phyloP scores from a whole-genome alignment of 2,329 filamentous ascomycete genomes.

The Leptographium galeiforme region DNA sequence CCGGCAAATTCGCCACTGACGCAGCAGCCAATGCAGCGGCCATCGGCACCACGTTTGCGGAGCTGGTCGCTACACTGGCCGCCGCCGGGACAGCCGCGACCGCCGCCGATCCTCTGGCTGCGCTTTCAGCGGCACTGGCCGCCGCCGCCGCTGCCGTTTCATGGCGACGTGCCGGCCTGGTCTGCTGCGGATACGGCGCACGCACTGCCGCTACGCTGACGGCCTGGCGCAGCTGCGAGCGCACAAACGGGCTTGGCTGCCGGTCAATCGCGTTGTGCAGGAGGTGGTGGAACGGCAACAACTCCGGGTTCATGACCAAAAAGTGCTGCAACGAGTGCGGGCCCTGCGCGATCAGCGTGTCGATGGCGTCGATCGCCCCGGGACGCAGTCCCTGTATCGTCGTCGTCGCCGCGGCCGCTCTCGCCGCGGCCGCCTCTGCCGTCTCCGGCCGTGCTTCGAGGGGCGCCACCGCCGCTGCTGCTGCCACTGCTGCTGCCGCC shows the following conservation, averaged over 20 bases:
- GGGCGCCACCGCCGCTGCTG: not conserved
- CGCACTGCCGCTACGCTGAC: conserved; percentile 32
- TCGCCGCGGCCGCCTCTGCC: not conserved
- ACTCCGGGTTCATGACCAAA: conserved; percentile 15
- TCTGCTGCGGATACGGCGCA: conserved; percentile 30
- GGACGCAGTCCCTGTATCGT: not conserved
- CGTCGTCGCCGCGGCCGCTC: not conserved
- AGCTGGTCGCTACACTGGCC: too few species aligned
- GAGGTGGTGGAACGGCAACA: conserved; percentile 29
- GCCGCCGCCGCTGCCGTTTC: not conserved
- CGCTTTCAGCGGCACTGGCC: too few species aligned
- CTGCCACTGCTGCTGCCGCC: too few species aligned
- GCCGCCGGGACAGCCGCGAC: too few species aligned
- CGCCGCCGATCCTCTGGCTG: too few species aligned
- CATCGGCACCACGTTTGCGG: too few species aligned
- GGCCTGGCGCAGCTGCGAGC: conserved; percentile 35
- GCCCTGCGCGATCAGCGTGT: conserved; percentile 37
- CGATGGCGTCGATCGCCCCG: conserved; percentile 37
- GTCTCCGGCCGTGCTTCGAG: not conserved
- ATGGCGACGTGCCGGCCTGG: not conserved
- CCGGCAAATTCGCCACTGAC: too few species aligned
- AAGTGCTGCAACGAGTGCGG: conserved; percentile 30
- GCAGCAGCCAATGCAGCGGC: too few species aligned
- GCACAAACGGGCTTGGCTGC: conserved; percentile 31
- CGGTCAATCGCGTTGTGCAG: conserved; percentile 38